phyloP scores from a whole-genome alignment of 129 eudicot genomes.

The Centella asiatica region DNA sequence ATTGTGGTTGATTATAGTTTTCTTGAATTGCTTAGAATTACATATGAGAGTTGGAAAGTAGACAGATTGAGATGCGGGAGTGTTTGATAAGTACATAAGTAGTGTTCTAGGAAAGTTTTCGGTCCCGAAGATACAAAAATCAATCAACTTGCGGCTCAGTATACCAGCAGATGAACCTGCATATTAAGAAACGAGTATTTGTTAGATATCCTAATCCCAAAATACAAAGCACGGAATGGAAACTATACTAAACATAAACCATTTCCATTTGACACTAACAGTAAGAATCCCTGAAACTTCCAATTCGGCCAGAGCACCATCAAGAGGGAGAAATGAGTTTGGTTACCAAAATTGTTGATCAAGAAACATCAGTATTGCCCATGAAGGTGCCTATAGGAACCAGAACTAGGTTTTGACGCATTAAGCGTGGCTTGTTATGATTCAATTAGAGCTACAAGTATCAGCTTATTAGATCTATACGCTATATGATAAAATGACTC shows the following conservation, averaged over 20 bases:
- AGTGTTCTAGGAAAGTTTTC: conserved; percentile 85
- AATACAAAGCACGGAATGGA: not conserved
- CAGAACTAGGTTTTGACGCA: no score
- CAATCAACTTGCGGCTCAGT: conserved; percentile 73
- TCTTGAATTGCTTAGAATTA: conserved; percentile 55
- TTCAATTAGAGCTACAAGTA: no score
- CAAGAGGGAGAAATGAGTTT: not conserved
- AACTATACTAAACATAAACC: not conserved
- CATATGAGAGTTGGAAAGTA: conserved; percentile 85
- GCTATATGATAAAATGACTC: no score
- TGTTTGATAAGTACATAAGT: conserved; percentile 83
- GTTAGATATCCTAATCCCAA: not conserved
- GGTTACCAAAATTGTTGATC: no score
- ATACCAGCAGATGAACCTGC: conserved; percentile 69
- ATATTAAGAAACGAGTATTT: conserved; percentile 2
- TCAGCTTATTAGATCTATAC: no score
- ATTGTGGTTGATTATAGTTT: conserved; percentile 62
- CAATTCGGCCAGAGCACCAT: not conserved
- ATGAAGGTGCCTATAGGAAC: no score
- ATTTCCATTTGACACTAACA: not conserved
- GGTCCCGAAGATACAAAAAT: conserved; percentile 69
- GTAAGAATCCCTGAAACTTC: no score
- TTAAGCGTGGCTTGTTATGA: no score
- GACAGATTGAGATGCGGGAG: conserved; percentile 52
- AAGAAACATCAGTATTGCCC: no score